Conservation (phyloP, 805 yeast species). For the Barnettozyma populi region DNA sequence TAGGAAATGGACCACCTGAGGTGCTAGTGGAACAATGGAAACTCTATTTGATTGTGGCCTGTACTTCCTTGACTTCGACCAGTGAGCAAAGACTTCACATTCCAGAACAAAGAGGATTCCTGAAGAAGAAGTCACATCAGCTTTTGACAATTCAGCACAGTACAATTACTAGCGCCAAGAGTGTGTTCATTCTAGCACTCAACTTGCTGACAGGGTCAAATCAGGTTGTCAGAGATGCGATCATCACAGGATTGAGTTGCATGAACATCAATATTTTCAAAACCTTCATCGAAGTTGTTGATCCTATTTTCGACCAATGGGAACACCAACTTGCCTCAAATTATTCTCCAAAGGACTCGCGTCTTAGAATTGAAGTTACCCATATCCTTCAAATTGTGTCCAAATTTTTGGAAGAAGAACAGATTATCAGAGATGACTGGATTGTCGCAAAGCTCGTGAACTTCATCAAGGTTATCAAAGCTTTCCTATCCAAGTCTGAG, state of each 20-base stretch:
- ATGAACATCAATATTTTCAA: conserved; percentile 85
- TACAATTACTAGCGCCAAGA: conserved; percentile 86
- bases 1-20: conserved; percentile 52
- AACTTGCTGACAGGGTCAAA: conserved; percentile 74
- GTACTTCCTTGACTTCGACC: conserved; percentile 85
- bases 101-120: conserved; percentile 51
- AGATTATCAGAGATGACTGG: conserved; percentile 60
- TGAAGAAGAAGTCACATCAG: conserved; percentile 73
- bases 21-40: conserved; percentile 82
- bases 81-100: conserved; percentile 75
- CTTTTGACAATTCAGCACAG: conserved; percentile 81
- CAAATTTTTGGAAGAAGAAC: conserved; percentile 47
- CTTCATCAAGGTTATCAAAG: conserved; percentile 56
- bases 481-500: conserved; percentile 47
- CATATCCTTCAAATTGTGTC: conserved; percentile 72
- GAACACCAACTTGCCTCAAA: conserved; percentile 37
- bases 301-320: conserved; percentile 54
- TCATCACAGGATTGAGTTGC: conserved; percentile 84
- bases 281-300: conserved; percentile 73
- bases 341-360: conserved; percentile 32
- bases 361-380: conserved; percentile 66
- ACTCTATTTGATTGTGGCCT: conserved; percentile 82
- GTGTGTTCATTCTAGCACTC: conserved; percentile 80
- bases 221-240: conserved; percentile 70
- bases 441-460: conserved; percentile 57